Conservation (phyloP, 2,329 filamentous ascomycete species). For the Geosmithia morbida region DNA sequence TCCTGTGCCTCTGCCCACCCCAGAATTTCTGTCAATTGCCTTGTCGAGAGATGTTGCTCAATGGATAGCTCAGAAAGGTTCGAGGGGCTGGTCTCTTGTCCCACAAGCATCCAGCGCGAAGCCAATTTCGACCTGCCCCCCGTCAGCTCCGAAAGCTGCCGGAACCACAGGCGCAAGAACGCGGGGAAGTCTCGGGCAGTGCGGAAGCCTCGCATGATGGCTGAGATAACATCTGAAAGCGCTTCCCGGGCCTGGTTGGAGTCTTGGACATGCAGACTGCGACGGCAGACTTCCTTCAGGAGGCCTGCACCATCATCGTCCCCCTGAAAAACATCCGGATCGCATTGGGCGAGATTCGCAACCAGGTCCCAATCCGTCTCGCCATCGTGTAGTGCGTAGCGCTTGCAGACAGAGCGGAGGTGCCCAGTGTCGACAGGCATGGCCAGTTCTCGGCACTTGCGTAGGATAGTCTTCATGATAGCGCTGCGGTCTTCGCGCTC, state of each 20-base stretch:
- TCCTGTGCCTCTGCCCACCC: constrained; percentile 23
- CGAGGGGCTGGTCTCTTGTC: constrained; percentile 6
- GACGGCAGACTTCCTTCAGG: constrained; percentile 23
- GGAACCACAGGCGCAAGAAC: constrained; percentile 32
- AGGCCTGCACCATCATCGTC: constrained; percentile 21
- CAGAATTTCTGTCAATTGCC: constrained; percentile 27
- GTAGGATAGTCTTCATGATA: constrained; percentile 15
- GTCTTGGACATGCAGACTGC: constrained; percentile 11
- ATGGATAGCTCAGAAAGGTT: constrained; percentile 13
- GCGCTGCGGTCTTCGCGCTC: constrained; percentile 9
- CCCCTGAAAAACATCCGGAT: constrained; percentile 31
- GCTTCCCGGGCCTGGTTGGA: constrained; percentile 7
- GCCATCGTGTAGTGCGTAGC: constrained; percentile 21
- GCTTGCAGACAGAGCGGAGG: constrained; percentile 25
- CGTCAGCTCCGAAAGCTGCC: constrained; percentile 22
- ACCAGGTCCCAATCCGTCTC: constrained; percentile 27
- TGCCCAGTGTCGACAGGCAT: constrained; percentile 22
- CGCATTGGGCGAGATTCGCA: constrained; percentile 24
- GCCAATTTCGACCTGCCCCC: constrained; percentile 9
- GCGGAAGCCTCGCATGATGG: constrained; percentile 28
- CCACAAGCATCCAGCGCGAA: constrained; percentile 19
- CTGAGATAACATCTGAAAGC: constrained; percentile 21
- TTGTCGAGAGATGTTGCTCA: constrained; percentile 26
- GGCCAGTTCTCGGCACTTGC: constrained; percentile 12
- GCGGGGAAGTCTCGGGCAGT: constrained; percentile 26